Conservation (phyloP, 306 rosid genomes). For the Urtica urens region DNA sequence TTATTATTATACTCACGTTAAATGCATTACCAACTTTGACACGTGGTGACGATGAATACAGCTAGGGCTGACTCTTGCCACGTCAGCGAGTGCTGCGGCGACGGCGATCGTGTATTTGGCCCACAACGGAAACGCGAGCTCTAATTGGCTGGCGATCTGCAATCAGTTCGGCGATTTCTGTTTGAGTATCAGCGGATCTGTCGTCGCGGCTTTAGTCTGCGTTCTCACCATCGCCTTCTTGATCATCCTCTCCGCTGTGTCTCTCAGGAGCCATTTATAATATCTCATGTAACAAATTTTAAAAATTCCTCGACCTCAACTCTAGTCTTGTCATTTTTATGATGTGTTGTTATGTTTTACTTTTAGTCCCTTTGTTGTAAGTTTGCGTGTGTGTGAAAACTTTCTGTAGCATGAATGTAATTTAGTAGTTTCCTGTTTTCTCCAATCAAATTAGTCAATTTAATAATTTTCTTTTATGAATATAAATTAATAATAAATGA, state of each 20-base stretch:
- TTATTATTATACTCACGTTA: slow-evolving; percentile 23
- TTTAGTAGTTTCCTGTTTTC: too few species aligned
- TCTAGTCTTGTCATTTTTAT: too few species aligned
- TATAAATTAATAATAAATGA: too few species aligned
- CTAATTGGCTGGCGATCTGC: slow-evolving; percentile 86
- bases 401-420: too few species aligned
- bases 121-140: slow-evolving; percentile 59
- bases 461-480: too few species aligned
- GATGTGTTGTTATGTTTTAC: too few species aligned
- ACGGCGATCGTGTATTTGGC: slow-evolving; percentile 74
- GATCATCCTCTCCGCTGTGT: slow-evolving; percentile 51
- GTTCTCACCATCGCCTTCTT: slow-evolving; percentile 37
- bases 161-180: slow-evolving; percentile 69
- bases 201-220: slow-evolving; percentile 41
- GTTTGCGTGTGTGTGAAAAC: too few species aligned
- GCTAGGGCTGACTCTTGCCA: slow-evolving; percentile 62
- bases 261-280: slow-evolving; percentile 38
- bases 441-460: too few species aligned
- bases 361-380: too few species aligned
- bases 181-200: slow-evolving; percentile 48
- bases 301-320: too few species aligned
- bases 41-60: too few species aligned
- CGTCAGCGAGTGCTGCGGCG: slow-evolving; percentile 57
- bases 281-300: too few species aligned
- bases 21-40: background rate